These are phyloP conservation scores for Testicularia cyperi DNA, from an alignment of 1,284 basidiomycete genomes.

Conservation along the genomic window DNA sequence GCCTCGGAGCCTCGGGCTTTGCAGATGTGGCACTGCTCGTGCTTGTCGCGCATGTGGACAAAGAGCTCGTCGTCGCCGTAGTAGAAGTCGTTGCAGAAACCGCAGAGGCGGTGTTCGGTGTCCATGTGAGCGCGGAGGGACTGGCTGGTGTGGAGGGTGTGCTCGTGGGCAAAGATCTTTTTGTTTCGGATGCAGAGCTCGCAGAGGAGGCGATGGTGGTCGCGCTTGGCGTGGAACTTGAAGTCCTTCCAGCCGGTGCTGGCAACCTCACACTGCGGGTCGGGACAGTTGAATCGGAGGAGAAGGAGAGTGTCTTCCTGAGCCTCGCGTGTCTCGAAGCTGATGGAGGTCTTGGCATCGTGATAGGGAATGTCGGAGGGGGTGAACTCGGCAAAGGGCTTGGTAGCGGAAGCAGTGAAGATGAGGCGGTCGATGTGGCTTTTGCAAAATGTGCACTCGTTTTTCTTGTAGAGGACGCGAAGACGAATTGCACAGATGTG, in stretches of 20 bases:
- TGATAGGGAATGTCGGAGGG: conserved; percentile 45
- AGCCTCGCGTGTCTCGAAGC: conserved; percentile 88
- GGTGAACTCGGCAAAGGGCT: conserved; percentile 39
- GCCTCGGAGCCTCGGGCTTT: conserved; percentile 46
- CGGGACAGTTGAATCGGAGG: conserved; percentile 68
- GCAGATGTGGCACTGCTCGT: conserved; percentile 97
- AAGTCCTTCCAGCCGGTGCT: conserved; percentile 85
- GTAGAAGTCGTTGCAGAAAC: conserved; percentile 86
- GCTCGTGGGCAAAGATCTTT: conserved; percentile 95
- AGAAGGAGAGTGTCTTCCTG: conserved; percentile 92
- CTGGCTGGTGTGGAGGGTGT: conserved; percentile 75
- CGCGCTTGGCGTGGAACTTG: conserved; percentile 74
- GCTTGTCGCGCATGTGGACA: conserved; percentile 85
- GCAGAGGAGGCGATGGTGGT: conserved; percentile 73
- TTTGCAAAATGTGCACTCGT: conserved; percentile 96
- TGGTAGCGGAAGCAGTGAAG: conserved; percentile 71
- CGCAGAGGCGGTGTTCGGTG: conserved; percentile 78
- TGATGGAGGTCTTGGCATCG: conserved; percentile 68
- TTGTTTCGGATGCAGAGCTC: conserved; percentile 86
- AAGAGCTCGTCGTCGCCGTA: conserved; percentile 91
- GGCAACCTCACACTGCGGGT: conserved; percentile 72
- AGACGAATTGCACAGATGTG: conserved; percentile 90
- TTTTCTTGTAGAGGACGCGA: conserved; percentile 81
- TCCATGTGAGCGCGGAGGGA: conserved; percentile 74
- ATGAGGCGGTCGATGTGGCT: conserved; percentile 77